Base-by-base conservation (phyloP, 352 stramenopile species). In the Globisporangium irregulare region DNA sequence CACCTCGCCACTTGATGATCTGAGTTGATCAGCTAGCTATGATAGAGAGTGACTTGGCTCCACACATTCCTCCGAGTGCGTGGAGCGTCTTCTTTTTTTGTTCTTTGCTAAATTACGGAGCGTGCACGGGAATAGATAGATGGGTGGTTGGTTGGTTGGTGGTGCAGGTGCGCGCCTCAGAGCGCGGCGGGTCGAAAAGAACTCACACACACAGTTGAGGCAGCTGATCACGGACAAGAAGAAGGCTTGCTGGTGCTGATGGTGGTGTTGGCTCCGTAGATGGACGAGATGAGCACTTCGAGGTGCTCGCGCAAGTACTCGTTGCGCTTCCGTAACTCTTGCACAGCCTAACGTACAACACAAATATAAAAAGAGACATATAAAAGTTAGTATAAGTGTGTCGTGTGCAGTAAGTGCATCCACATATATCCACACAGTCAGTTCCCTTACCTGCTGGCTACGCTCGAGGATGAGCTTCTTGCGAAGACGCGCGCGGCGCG, bases 401-500 rank as follows among this genome's bases (percentile, higher is more conserved):
- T 32, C 27, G 34, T 41, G 34, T 43, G 10, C 36, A 43, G 36
- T 4, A 6, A 32, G 27, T 32, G 20, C 43, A 58, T 58, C 51
- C 51, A n/a, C 51, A 29, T 43, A n/a, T 34, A 61, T 34, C 18
- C 27, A 48, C 32, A 48, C 1, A 27, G 2, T 48, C 15, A 4
- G 5, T 32, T 9, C 10, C 7, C 58, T 58, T 71, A 91, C 82
- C 79, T 92, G 77, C 58, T 90, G 84, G 63, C 79, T 91, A 60
- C 84, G 87, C 72, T 91, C 85, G 18, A 93, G 80, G 61, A 93
- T 81, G 70, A 91, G 74, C 74, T 93, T 93, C 78, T 91, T 93
- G 67, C 85, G 85, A 25, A 91, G 78, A 36, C 82, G 85, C 48
- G 85, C 85, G 58, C 85, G 80, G 59, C 85, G 81, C 25, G 85